These are phyloP conservation scores for Gynandropsis gynandra DNA, from an alignment of 345 rosid species.

Conservation along the genomic window DNA sequence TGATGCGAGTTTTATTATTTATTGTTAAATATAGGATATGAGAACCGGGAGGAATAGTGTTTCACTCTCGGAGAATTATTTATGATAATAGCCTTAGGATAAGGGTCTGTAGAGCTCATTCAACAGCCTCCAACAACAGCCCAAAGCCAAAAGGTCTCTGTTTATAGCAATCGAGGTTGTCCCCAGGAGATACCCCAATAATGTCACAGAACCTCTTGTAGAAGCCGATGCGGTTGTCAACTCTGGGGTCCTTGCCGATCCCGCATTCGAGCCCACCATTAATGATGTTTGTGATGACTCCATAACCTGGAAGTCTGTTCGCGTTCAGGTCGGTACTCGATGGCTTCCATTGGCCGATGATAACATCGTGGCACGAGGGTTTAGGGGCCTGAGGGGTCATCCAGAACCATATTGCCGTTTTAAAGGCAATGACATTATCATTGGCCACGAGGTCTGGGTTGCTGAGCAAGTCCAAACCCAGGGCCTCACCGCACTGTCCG, in stretches of 20 bases:
- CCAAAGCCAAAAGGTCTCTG: slow-evolving; percentile 31
- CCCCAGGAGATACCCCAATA: slow-evolving; percentile 40
- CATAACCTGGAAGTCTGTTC: slow-evolving; percentile 43
- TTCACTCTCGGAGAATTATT: no score
- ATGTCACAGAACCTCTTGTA: slow-evolving; percentile 51
- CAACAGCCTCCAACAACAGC: no score
- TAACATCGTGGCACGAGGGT: slow-evolving; percentile 60
- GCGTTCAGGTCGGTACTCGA: slow-evolving; percentile 34
- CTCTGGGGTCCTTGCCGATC: slow-evolving; percentile 31
- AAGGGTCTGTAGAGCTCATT: no score
- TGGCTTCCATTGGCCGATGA: slow-evolving; percentile 37
- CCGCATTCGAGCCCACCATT: slow-evolving; percentile 67
- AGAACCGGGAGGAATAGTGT: no score
- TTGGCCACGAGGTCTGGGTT: slow-evolving; percentile 52
- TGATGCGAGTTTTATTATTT: no score
- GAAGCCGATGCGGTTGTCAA: slow-evolving; percentile 47
- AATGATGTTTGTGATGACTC: slow-evolving; percentile 51
- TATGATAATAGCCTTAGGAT: no score
- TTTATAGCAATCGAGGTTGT: slow-evolving; percentile 51
- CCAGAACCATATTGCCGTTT: slow-evolving; percentile 74
- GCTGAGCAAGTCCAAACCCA: slow-evolving; percentile 33
- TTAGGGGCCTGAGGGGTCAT: slow-evolving; percentile 52
- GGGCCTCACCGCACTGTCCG: slow-evolving; percentile 40
- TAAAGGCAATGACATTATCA: slow-evolving; percentile 42
- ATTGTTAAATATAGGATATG: no score